Percentiles rank a stretch among this genome's conserved stretches.
Evolutionary conservation across 495 filamentous ascomycete species (phyloP).

Genomic region (Neurospora sp.): DNA sequence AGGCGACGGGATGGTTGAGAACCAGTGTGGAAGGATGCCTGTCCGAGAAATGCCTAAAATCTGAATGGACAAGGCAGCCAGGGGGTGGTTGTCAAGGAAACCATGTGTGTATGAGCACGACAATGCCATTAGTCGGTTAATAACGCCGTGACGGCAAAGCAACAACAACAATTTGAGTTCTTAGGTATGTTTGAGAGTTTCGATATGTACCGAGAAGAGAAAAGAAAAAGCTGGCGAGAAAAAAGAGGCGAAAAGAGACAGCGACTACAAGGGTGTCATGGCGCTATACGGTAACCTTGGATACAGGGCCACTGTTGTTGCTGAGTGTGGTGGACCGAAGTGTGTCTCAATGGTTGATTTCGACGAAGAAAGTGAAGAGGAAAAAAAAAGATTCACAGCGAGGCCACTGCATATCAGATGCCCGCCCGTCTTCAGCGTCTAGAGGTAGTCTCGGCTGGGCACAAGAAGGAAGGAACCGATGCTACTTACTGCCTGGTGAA

Average conservation of each 20-base stretch:
- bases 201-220: background rate
- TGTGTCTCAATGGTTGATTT: too few species aligned
- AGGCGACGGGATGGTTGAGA: background rate
- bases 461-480: background rate
- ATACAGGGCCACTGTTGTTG: background rate
- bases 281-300: background rate
- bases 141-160: background rate
- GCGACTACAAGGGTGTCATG: background rate
- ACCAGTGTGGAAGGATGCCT: background rate
- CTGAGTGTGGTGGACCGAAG: too few species aligned
- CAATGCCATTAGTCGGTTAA: background rate
- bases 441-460: too few species aligned
- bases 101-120: background rate
- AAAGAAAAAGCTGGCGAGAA: background rate
- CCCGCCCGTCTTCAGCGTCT: too few species aligned
- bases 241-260: background rate
- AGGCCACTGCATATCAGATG: too few species aligned
- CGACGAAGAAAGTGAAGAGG: too few species aligned
- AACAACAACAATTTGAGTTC: background rate
- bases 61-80: background rate
- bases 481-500: constrained; percentile 1
- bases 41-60: background rate
- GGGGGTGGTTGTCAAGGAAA: background rate
- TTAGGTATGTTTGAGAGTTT: too few species aligned
- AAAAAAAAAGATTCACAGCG: too few species aligned